phyloP scores from a whole-genome alignment of 2,329 filamentous ascomycete species.

The Magnaporthiopsis poae region DNA sequence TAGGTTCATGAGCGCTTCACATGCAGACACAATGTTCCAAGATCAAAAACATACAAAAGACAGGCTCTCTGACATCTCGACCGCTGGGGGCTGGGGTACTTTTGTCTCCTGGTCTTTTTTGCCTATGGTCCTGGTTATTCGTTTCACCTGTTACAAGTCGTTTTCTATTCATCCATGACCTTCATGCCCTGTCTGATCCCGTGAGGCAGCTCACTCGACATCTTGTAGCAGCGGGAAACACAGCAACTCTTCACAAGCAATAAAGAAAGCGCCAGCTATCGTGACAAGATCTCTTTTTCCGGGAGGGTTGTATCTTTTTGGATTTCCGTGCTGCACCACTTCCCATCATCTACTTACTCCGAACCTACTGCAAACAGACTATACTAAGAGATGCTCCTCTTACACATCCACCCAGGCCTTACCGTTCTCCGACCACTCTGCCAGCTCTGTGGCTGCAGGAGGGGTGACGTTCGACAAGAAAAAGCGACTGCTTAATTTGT shows the following conservation, averaged over 20 bases:
- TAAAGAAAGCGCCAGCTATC: background rate
- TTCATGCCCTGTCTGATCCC: background rate
- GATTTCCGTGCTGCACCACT: background rate
- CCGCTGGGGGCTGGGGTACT: background rate
- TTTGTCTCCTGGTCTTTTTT: background rate
- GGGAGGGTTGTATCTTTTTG: background rate
- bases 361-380: background rate
- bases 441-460: background rate
- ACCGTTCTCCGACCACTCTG: no score
- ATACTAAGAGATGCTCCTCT: background rate
- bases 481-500: slow-evolving; percentile 37
- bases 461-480: background rate
- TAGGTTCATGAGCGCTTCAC: background rate
- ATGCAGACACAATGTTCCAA: background rate
- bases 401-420: no score
- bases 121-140: background rate
- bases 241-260: no score
- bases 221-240: no score
- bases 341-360: background rate
- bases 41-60: background rate
- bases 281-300: background rate
- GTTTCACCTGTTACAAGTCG: slow-evolving; percentile 1
- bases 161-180: background rate
- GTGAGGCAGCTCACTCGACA: no score
- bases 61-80: slow-evolving; percentile 5